Percentiles rank a stretch among this genome's conserved stretches.
These are phyloP conservation scores for Aquilaria malaccensis DNA, from an alignment of 345 rosid species.

Conservation along the genomic window DNA sequence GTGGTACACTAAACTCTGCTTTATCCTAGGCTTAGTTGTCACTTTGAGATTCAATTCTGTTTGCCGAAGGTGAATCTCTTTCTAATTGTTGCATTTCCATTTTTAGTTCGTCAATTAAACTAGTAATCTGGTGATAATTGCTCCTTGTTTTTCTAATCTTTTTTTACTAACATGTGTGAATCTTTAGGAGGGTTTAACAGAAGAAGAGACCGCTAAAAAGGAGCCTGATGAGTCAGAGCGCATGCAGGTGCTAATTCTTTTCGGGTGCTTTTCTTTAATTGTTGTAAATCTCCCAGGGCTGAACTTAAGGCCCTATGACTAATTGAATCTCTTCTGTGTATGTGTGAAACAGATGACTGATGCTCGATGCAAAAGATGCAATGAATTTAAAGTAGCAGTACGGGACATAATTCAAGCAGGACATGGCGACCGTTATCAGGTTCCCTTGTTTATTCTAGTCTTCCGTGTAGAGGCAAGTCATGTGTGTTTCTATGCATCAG, in stretches of 20 bases:
- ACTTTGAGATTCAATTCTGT: no score
- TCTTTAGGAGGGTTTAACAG: conserved; percentile 83
- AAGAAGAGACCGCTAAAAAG: conserved; percentile 65
- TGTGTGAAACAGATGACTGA: conserved; percentile 49
- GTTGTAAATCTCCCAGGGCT: not conserved
- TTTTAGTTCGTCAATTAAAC: not conserved
- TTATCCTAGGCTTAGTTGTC: not conserved
- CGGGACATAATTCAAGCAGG: conserved; percentile 98
- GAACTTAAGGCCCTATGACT: not conserved
- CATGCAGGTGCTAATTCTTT: conserved; percentile 59
- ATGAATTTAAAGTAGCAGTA: conserved; percentile 57
- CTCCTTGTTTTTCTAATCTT: not conserved
- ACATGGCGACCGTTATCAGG: conserved; percentile 95
- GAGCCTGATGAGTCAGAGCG: conserved; percentile 82
- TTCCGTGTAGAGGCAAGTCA: not conserved
- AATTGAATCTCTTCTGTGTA: conserved; percentile 4
- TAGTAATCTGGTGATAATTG: not conserved
- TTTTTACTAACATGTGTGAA: not conserved
- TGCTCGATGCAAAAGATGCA: conserved; percentile 84
- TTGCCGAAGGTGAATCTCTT: not conserved
- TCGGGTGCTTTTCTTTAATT: not conserved
- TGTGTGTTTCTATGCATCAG: not conserved
- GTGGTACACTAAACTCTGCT: not conserved
- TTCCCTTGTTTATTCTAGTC: conserved; percentile 18
- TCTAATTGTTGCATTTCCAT: not conserved